These are phyloP conservation scores for Leavenworthia alabamica DNA, from an alignment of 345 rosid genomes.

Conservation along the genomic window DNA sequence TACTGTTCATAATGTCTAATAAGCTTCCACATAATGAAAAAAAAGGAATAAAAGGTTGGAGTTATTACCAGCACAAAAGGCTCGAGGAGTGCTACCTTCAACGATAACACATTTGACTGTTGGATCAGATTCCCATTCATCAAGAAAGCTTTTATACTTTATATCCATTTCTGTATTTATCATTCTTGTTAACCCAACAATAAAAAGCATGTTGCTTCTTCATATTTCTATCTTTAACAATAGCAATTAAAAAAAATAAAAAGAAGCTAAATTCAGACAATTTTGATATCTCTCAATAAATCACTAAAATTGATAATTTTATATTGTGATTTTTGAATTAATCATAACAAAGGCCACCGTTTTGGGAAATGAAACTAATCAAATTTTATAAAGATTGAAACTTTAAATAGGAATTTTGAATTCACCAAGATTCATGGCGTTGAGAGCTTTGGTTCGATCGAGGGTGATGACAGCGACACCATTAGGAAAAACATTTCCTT, in stretches of 20 bases:
- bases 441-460: conserved; percentile 91
- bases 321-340: too few relatives aligned
- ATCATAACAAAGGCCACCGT: too few relatives aligned
- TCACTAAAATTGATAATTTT: too few relatives aligned
- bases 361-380: too few relatives aligned
- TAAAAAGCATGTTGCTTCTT: background rate
- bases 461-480: conserved; percentile 91
- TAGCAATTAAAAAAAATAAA: too few relatives aligned
- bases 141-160: conserved; percentile 62
- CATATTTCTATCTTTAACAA: background rate
- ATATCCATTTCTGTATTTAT: conserved; percentile 66
- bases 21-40: background rate
- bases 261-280: too few relatives aligned
- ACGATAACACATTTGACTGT: conserved; percentile 70
- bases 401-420: background rate
- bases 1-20: too few relatives aligned
- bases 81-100: conserved; percentile 71
- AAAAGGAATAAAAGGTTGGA: background rate
- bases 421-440: conserved; percentile 87
- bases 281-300: too few relatives aligned
- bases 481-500: conserved; percentile 63
- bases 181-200: background rate
- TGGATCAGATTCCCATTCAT: conserved; percentile 84
- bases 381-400: background rate
- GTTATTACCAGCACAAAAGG: conserved; percentile 75